Percentiles rank a stretch among this genome's conserved stretches.
phyloP scores from a whole-genome alignment of 345 rosid genomes.

The Eucalyptus sp. region DNA sequence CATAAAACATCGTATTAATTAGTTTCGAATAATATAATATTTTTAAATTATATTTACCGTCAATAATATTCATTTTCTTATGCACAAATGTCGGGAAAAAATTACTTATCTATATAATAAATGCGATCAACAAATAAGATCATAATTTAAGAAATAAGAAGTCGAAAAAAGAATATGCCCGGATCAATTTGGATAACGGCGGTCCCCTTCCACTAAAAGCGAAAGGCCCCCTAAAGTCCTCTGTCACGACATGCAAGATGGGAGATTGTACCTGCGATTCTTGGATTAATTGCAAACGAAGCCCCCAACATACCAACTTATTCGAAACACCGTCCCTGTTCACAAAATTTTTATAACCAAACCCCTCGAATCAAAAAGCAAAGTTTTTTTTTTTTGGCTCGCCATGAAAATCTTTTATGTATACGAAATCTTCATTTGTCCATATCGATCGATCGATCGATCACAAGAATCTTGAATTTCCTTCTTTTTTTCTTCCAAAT shows the following conservation, averaged over 20 bases:
- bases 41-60: neutral
- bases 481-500: neutral
- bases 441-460: neutral
- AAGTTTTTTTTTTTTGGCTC: neutral
- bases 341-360: neutral
- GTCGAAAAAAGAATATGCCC: neutral
- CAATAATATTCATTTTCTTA: neutral
- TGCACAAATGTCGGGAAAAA: fast-evolving
- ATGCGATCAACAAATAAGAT: neutral
- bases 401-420: neutral
- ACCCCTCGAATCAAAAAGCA: neutral
- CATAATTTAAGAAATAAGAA: neutral
- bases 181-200: neutral
- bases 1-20: neutral
- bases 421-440: neutral
- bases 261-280: neutral
- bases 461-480: neutral
- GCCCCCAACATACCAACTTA: neutral
- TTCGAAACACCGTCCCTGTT: neutral
- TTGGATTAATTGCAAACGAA: neutral
- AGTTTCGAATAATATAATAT: neutral
- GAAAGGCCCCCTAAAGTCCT: neutral
- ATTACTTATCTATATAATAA: neutral
- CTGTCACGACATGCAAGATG: neutral
- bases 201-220: neutral